Percentiles rank a stretch among this genome's conserved stretches.
These are phyloP conservation scores for Carallia pectinifolia DNA, from an alignment of 345 rosid species.

Conservation along the genomic window DNA sequence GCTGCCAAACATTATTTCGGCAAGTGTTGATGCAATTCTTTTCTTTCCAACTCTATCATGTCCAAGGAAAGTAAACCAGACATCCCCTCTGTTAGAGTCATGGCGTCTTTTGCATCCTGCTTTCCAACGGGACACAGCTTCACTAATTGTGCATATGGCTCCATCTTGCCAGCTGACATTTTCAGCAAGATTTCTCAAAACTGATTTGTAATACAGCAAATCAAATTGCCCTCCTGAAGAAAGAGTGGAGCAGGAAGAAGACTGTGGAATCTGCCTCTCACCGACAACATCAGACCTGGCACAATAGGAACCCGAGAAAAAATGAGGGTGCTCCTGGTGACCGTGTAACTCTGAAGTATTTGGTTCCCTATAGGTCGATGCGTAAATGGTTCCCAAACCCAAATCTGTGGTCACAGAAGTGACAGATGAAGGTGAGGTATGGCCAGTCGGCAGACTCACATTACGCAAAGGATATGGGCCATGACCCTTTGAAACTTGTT, in stretches of 20 bases:
- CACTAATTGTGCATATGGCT: conserved; percentile 48
- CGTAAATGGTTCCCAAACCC: conserved; percentile 50
- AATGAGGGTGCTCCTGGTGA: conserved; percentile 21
- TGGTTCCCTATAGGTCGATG: conserved; percentile 37
- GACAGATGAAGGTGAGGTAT: conserved; percentile 20
- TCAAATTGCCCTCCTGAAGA: conserved; percentile 26
- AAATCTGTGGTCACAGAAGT: conserved; percentile 55
- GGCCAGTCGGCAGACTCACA: conserved; percentile 17
- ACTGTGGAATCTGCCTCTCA: conserved; percentile 29
- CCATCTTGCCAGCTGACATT: conserved; percentile 62
- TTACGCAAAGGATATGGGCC: conserved; percentile 5
- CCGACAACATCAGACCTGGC: conserved; percentile 16
- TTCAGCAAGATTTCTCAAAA: conserved; percentile 43
- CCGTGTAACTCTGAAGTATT: conserved; percentile 27
- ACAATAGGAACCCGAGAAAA: conserved; percentile 25
- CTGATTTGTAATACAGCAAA: conserved; percentile 48
- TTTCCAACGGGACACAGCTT: conserved; percentile 49
- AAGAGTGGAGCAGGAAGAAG: conserved; percentile 23
- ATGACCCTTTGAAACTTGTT: conserved; percentile 21
- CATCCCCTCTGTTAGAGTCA: conserved; percentile 34
- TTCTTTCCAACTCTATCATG: conserved; percentile 69
- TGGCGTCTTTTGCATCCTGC: conserved; percentile 29
- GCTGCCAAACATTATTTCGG: conserved; percentile 53
- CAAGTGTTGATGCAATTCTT: conserved; percentile 56
- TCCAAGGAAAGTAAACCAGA: conserved; percentile 72